phyloP scores from a whole-genome alignment of 345 rosid genomes.

The Anacardium occidentale region DNA sequence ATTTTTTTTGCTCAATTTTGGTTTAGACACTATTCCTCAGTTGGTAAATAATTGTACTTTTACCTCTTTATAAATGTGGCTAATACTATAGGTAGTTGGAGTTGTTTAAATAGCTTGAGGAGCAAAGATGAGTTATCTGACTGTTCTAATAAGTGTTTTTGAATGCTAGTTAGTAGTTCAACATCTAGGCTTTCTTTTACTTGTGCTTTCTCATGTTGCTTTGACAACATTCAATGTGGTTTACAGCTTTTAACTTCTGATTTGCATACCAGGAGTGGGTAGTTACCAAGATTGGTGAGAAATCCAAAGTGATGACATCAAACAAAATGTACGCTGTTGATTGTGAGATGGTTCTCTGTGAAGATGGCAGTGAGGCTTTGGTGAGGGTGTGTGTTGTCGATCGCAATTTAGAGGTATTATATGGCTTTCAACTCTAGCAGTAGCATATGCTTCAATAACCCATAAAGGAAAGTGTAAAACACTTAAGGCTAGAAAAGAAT shows the following conservation, averaged over 20 bases:
- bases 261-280: constrained; percentile 68
- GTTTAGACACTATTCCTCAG: not conserved
- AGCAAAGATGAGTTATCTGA: not conserved
- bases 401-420: constrained; percentile 62
- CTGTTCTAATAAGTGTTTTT: not conserved
- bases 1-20: too few species aligned
- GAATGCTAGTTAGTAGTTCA: not conserved
- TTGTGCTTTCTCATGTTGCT: not conserved
- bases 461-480: not conserved
- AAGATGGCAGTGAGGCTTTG: constrained; percentile 87
- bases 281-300: constrained; percentile 44
- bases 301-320: constrained; percentile 42
- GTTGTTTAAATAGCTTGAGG: not conserved
- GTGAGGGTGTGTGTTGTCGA: constrained; percentile 78
- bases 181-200: constrained; percentile 7
- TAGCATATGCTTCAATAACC: not conserved
- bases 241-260: not conserved
- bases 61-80: not conserved
- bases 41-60: not conserved
- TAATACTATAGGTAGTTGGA: not conserved
- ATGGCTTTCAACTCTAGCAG: not conserved
- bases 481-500: too few species aligned
- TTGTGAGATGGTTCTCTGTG: constrained; percentile 98
- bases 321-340: constrained; percentile 71
- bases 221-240: not conserved